Conservation (phyloP, 805 yeast species). For the Cyberlindnera maritima region DNA sequence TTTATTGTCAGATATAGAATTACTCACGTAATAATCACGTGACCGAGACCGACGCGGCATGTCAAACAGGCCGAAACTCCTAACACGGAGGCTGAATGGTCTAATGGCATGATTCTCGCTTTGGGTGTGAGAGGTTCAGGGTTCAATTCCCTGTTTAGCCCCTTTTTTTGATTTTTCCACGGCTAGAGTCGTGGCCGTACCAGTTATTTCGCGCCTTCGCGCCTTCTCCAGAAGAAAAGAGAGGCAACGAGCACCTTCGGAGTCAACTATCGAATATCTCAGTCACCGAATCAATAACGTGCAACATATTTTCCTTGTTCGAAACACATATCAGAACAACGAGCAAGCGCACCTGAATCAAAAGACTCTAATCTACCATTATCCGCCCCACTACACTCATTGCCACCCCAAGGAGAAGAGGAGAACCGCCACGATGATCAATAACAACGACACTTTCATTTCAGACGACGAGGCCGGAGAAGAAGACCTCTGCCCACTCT, state of each 20-base stretch:
- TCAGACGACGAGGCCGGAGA: slow-evolving; percentile 69
- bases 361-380: neutral
- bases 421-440: slow-evolving; percentile 20
- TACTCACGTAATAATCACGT: too few species aligned
- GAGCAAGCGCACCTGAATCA: too few species aligned
- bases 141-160: slow-evolving; percentile 32
- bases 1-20: too few species aligned
- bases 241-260: slow-evolving; percentile 1
- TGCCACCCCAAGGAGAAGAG: neutral
- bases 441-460: slow-evolving; percentile 51
- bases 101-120: slow-evolving; percentile 33
- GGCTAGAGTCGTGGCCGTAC: slow-evolving; percentile 4
- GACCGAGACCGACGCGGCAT: too few species aligned
- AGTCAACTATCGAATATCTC: neutral
- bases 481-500: slow-evolving; percentile 84
- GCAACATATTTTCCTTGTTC: too few species aligned
- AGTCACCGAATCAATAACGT: neutral
- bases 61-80: neutral
- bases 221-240: neutral
- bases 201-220: neutral
- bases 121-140: slow-evolving; percentile 33
- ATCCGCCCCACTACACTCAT: neutral
- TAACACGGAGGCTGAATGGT: slow-evolving; percentile 28
- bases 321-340: neutral
- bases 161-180: slow-evolving; percentile 9